Conservation (phyloP, 2,329 filamentous ascomycete species). For the Microcyclospora tardicrescens region DNA sequence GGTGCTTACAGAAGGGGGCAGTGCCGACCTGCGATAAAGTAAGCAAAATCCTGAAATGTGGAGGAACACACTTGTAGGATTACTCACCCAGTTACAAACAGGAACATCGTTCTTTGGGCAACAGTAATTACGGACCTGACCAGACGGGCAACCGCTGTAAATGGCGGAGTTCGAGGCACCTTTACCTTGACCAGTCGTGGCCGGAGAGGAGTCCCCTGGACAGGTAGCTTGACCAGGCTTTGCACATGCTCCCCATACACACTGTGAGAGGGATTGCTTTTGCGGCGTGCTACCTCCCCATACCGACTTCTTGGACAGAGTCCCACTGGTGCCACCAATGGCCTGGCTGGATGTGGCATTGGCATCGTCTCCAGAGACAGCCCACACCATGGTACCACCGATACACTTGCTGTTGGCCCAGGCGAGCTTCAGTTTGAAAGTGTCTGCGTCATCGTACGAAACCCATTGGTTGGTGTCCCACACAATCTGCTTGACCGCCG, state of each 20-base stretch:
- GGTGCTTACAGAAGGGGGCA: not conserved
- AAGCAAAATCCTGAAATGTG: not conserved
- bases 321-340: not conserved
- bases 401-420: conserved; percentile 22
- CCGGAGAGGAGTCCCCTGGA: not conserved
- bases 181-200: not conserved
- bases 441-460: conserved; percentile 27
- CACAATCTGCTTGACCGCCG: conserved; percentile 23
- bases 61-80: too few species aligned
- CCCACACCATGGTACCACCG: conserved; percentile 16
- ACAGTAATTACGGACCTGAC: not conserved
- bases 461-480: conserved; percentile 28
- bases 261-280: not conserved
- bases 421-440: conserved; percentile 22
- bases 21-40: not conserved
- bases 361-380: not conserved
- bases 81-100: too few species aligned
- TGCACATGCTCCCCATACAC: not conserved
- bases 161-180: not conserved
- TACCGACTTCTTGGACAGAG: not conserved
- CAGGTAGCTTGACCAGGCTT: not conserved
- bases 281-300: not conserved
- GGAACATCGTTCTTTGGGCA: not conserved
- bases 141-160: not conserved
- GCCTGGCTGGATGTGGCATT: not conserved